Evolutionary conservation across 306 rosid species (phyloP).

Genomic region (Herpetospermum pedunculosum): DNA sequence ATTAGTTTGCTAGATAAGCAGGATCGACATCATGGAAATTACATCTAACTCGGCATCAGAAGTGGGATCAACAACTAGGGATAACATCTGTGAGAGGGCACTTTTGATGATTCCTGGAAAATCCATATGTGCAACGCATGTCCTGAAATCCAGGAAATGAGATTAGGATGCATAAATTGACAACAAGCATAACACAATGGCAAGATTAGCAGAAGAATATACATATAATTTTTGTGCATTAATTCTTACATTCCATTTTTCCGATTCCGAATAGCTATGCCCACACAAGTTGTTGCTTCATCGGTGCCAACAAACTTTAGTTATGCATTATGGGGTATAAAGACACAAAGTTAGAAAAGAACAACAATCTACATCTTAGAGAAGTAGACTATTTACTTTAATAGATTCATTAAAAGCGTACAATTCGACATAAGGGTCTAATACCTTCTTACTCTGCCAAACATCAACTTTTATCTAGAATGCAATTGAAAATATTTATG

Average conservation of each 20-base stretch:
- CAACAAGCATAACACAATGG: constrained; percentile 6
- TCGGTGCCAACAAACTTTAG: constrained; percentile 80
- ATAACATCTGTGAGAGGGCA: constrained; percentile 73
- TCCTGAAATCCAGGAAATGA: constrained; percentile 30
- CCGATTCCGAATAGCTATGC: constrained; percentile 56
- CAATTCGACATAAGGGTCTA: neutral
- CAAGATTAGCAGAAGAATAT: neutral
- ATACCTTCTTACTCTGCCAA: neutral
- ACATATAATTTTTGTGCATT: neutral
- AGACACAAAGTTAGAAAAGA: neutral
- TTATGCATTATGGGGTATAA: neutral
- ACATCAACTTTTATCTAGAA: neutral
- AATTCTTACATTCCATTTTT: constrained; percentile 61
- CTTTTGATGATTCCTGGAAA: constrained; percentile 47
- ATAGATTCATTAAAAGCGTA: neutral
- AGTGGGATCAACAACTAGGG: constrained; percentile 24
- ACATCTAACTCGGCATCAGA: constrained; percentile 53
- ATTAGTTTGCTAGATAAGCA: neutral
- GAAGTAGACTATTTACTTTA: neutral
- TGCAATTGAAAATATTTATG: neutral
- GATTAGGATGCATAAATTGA: neutral
- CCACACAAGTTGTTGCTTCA: constrained; percentile 93
- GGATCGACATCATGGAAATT: constrained; percentile 4
- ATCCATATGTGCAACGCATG: constrained; percentile 76
- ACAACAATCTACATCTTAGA: neutral